These are phyloP conservation scores for Apiospora koreana DNA, from an alignment of 2,329 filamentous ascomycete species.

Conservation along the genomic window DNA sequence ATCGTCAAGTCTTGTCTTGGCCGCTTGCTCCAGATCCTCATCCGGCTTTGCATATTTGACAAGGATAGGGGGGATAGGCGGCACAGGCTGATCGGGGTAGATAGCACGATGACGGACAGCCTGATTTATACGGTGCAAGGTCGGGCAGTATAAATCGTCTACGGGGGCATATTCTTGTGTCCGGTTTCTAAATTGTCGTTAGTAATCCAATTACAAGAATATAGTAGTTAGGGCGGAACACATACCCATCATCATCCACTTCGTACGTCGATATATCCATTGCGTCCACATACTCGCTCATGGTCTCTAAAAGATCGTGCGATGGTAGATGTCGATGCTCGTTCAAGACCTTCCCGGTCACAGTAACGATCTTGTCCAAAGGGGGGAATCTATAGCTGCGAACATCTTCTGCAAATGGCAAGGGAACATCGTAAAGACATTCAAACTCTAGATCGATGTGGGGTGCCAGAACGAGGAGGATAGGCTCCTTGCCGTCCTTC, in stretches of 20 bases:
- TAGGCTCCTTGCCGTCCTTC: conserved; percentile 80
- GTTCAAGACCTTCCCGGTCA: conserved; percentile 78
- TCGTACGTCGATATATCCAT: conserved; percentile 82
- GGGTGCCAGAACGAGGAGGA: conserved; percentile 77
- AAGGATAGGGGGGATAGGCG: conserved; percentile 63
- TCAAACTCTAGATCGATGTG: conserved; percentile 78
- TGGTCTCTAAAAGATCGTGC: conserved; percentile 72
- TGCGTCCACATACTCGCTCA: conserved; percentile 88
- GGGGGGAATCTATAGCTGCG: conserved; percentile 90
- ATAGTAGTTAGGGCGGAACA: not conserved
- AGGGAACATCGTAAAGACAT: conserved; percentile 83
- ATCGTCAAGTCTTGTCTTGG: conserved; percentile 57
- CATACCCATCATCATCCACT: conserved; percentile 73
- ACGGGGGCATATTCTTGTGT: conserved; percentile 70
- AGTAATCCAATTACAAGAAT: conserved; percentile 34
- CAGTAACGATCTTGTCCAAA: conserved; percentile 81
- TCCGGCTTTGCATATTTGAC: conserved; percentile 75
- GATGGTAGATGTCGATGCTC: conserved; percentile 82
- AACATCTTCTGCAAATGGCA: conserved; percentile 92
- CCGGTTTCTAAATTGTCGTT: conserved; percentile 24
- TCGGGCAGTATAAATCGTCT: conserved; percentile 81
- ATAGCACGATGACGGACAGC: conserved; percentile 82
- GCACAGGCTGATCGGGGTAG: conserved; percentile 65
- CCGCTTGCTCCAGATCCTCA: conserved; percentile 60
- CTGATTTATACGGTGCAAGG: conserved; percentile 86